Conservation (phyloP, 345 rosid genomes). For the Sapria himalayana region DNA sequence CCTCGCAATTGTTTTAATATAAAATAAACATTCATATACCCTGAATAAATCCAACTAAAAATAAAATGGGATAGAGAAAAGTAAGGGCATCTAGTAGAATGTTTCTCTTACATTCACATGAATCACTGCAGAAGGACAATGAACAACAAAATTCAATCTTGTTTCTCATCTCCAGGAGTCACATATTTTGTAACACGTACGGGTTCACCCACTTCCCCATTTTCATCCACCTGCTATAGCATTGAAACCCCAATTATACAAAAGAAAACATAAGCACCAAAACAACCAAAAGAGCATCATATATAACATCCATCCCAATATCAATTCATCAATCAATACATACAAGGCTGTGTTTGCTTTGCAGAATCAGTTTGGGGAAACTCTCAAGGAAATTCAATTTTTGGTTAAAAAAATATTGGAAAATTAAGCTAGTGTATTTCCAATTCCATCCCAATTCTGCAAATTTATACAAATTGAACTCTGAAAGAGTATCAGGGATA, state of each 20-base stretch:
- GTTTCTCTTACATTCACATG: too few relatives aligned
- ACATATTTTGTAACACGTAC: conserved; percentile 9
- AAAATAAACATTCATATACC: too few relatives aligned
- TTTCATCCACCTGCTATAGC: conserved; percentile 12
- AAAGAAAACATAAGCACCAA: not conserved
- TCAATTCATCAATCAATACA: too few relatives aligned
- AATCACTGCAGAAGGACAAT: too few relatives aligned
- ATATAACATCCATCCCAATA: too few relatives aligned
- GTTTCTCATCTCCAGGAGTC: conserved; percentile 12
- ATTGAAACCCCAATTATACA: not conserved
- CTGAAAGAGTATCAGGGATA: not conserved
- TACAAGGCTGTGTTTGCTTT: too few relatives aligned
- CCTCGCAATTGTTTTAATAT: too few relatives aligned
- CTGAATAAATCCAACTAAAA: too few relatives aligned
- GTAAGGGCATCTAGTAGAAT: too few relatives aligned
- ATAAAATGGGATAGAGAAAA: too few relatives aligned
- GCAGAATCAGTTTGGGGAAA: too few relatives aligned
- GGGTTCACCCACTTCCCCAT: conserved; percentile 6
- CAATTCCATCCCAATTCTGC: not conserved
- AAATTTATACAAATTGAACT: not conserved
- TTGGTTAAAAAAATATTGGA: not conserved
- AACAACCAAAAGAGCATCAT: not conserved
- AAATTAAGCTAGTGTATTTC: not conserved
- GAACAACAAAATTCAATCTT: conserved; percentile 10
- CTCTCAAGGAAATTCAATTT: too few relatives aligned